phyloP scores from a whole-genome alignment of 73 alveolate genomes.

The Blepharisma japonicum region DNA sequence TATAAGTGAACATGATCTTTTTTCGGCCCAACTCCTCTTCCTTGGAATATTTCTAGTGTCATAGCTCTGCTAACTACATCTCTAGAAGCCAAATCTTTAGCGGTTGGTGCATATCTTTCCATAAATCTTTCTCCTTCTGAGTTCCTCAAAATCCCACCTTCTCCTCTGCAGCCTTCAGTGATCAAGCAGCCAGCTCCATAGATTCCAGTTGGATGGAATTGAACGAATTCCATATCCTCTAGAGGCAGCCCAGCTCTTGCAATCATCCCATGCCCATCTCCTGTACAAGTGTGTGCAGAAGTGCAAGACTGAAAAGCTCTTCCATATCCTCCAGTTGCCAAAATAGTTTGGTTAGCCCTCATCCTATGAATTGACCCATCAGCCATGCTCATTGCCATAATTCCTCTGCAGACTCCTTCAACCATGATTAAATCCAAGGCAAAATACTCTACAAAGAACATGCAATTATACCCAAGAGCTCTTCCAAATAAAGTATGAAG shows the following conservation, averaged over 20 bases:
- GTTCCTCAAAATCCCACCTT: constrained; percentile 87
- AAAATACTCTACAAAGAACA: constrained; percentile 92
- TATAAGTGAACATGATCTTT: constrained; percentile 90
- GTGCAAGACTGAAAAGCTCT: constrained; percentile 93
- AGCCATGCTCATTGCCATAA: constrained; percentile 76
- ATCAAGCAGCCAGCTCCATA: constrained; percentile 95
- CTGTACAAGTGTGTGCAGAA: constrained; percentile 98
- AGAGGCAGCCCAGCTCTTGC: constrained; percentile 89
- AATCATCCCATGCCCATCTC: constrained; percentile 89
- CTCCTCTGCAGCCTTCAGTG: constrained; percentile 99
- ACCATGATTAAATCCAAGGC: constrained; percentile 93
- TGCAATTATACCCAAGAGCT: constrained; percentile 87
- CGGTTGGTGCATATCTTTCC: constrained; percentile 92
- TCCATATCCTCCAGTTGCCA: constrained; percentile 94
- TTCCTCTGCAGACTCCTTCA: constrained; percentile 68
- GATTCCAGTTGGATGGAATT: constrained; percentile 98
- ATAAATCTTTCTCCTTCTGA: constrained; percentile 83
- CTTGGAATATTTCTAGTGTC: constrained; percentile 92
- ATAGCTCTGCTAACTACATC: constrained; percentile 96
- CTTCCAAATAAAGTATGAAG: constrained; percentile 92
- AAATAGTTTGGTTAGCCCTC: constrained; percentile 73
- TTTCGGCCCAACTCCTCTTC: constrained; percentile 88
- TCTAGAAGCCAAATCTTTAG: constrained; percentile 95
- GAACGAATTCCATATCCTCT: constrained; percentile 89
- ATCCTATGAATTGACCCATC: constrained; percentile 88